A percentile compares a stretch with the other conserved stretches of the same genome.
Evolutionary conservation across 768 basidiomycete genomes (phyloP).

Genomic region (Xanthoconium purpureum): DNA sequence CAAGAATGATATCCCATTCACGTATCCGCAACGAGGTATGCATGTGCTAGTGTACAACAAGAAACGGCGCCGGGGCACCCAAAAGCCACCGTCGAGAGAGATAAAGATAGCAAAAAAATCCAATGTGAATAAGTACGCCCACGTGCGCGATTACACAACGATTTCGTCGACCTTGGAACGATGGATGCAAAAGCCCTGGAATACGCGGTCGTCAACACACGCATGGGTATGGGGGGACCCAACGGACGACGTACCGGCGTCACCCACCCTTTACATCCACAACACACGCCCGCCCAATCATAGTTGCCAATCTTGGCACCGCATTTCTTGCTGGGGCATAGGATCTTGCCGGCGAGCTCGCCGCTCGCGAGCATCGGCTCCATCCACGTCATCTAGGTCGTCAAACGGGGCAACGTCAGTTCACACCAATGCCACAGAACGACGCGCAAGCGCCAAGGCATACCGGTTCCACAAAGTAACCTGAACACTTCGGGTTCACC

Average conservation of each 20-base stretch:
- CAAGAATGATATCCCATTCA: slow-evolving; percentile 16
- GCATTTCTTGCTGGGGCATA: slow-evolving; percentile 91
- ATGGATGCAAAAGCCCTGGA: slow-evolving; percentile 57
- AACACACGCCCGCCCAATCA: slow-evolving; percentile 94
- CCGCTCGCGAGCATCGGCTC: slow-evolving; percentile 74
- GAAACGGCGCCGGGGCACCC: too few relatives aligned
- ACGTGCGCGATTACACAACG: slow-evolving; percentile 21
- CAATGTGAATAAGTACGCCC: not conserved
- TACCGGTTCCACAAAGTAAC: slow-evolving; percentile 96
- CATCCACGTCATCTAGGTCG: slow-evolving; percentile 90
- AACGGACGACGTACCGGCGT: slow-evolving; percentile 55
- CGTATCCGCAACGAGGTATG: not conserved
- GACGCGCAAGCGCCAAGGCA: too few relatives aligned
- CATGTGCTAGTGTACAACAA: not conserved
- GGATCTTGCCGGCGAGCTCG: slow-evolving; percentile 80
- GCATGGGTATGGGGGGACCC: too few relatives aligned
- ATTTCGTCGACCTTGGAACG: slow-evolving; percentile 69
- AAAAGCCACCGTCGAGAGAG: not conserved
- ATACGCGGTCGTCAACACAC: not conserved
- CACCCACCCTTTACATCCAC: slow-evolving; percentile 91
- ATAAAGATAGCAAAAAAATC: not conserved
- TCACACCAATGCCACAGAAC: not conserved
- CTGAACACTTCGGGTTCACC: slow-evolving; percentile 82
- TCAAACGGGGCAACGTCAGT: not conserved
- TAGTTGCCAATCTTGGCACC: slow-evolving; percentile 90